Conservation (phyloP, 176 grass and related monocot genomes). For the Metroxylon sagu region DNA sequence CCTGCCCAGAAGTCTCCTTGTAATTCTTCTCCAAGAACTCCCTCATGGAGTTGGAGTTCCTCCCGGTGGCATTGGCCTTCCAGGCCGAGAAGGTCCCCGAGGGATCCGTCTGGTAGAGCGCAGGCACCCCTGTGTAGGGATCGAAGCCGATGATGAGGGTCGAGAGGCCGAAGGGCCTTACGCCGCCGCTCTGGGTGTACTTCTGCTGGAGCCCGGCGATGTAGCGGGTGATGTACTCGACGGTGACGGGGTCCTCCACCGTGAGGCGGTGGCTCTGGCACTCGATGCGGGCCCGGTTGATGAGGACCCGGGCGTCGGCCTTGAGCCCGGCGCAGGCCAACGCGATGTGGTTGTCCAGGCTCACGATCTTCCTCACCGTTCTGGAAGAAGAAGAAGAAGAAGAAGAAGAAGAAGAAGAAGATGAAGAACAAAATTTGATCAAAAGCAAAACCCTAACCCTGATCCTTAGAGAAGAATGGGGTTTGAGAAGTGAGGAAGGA, state of each 20-base stretch:
- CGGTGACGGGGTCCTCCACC: slow-evolving; percentile 85
- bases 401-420: background rate
- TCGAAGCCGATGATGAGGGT: slow-evolving; percentile 93
- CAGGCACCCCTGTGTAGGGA: slow-evolving; percentile 52
- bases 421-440: background rate
- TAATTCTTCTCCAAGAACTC: slow-evolving; percentile 99
- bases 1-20: slow-evolving; percentile 86
- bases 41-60: slow-evolving; percentile 91
- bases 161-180: slow-evolving; percentile 84
- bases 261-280: slow-evolving; percentile 97
- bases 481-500: background rate
- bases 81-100: slow-evolving; percentile 90
- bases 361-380: slow-evolving; percentile 81
- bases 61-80: slow-evolving; percentile 94
- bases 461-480: background rate
- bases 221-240: slow-evolving; percentile 96
- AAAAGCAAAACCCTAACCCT: background rate
- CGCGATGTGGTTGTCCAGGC: slow-evolving; percentile 84
- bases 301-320: slow-evolving; percentile 86
- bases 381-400: slow-evolving; percentile 16
- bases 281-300: slow-evolving; percentile 91
- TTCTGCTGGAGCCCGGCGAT: slow-evolving; percentile 98
- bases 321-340: slow-evolving; percentile 98
- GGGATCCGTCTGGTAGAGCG: slow-evolving; percentile 86
- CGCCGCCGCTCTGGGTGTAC: slow-evolving; percentile 87